These are phyloP conservation scores for Hypoxylon sp. DNA, from an alignment of 2,329 filamentous ascomycete genomes.

Conservation along the genomic window DNA sequence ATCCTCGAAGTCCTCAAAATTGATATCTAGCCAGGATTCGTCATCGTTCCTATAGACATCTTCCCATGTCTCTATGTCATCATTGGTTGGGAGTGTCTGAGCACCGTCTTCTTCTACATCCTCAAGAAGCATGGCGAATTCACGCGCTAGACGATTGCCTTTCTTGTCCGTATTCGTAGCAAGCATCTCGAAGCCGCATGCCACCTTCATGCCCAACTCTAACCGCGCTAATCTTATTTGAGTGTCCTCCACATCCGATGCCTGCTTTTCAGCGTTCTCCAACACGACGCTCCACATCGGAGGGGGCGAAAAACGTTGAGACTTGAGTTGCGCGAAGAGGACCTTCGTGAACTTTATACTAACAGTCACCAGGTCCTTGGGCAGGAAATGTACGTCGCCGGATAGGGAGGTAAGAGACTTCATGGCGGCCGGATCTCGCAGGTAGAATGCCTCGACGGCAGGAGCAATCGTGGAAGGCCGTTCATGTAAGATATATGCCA, in stretches of 20 bases:
- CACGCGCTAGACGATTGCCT: constrained; percentile 78
- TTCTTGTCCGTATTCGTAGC: constrained; percentile 76
- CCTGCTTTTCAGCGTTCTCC: constrained; percentile 50
- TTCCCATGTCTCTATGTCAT: constrained; percentile 81
- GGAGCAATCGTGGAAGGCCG: constrained; percentile 84
- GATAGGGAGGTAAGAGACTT: constrained; percentile 74
- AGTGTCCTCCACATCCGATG: constrained; percentile 41
- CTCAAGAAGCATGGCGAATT: constrained; percentile 82
- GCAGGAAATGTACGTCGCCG: constrained; percentile 75
- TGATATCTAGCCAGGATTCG: constrained; percentile 92
- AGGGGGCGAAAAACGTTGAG: constrained; percentile 83
- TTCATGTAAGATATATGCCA: constrained; percentile 83
- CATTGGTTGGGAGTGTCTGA: constrained; percentile 74
- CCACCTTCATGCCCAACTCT: constrained; percentile 89
- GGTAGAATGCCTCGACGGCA: constrained; percentile 91
- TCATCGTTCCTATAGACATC: constrained; percentile 77
- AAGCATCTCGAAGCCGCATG: constrained; percentile 93
- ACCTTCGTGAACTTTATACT: constrained; percentile 89
- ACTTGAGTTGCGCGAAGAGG: constrained; percentile 90
- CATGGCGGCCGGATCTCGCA: constrained; percentile 84
- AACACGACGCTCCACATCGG: constrained; percentile 64
- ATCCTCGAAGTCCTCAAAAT: constrained; percentile 88
- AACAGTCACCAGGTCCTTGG: constrained; percentile 82
- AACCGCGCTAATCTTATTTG: constrained; percentile 58
- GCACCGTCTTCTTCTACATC: constrained; percentile 82